A percentile compares a stretch with the other conserved stretches of the same genome.
These are phyloP conservation scores for Hebeloma cylindrosporum DNA, from an alignment of 768 basidiomycete species.

Conservation along the genomic window DNA sequence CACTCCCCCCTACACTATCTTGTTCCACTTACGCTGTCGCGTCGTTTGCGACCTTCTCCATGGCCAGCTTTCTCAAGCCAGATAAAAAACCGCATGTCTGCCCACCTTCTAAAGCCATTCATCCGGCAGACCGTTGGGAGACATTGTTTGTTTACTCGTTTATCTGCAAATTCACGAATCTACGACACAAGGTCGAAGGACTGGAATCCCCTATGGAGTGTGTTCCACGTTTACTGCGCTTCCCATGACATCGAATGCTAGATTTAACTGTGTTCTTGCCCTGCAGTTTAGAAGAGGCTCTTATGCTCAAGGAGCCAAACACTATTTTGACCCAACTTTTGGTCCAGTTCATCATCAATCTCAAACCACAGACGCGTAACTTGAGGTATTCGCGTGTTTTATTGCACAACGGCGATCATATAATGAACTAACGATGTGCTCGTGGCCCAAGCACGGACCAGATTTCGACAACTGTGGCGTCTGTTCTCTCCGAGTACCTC, in stretches of 20 bases:
- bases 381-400: slow-evolving; percentile 63
- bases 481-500: slow-evolving; percentile 69
- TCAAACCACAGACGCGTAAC: slow-evolving; percentile 88
- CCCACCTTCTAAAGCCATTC: slow-evolving; percentile 61
- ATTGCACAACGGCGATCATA: slow-evolving; percentile 22
- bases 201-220: slow-evolving; percentile 83
- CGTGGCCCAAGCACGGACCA: slow-evolving; percentile 65
- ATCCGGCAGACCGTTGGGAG: slow-evolving; percentile 86
- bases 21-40: slow-evolving; percentile 31
- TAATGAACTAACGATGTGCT: slow-evolving; percentile 30
- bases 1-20: slow-evolving; percentile 30
- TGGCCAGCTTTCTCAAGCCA: slow-evolving; percentile 30
- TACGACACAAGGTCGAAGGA: slow-evolving; percentile 75
- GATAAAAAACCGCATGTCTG: slow-evolving; percentile 49
- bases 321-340: slow-evolving; percentile 73
- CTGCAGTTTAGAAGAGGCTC: slow-evolving; percentile 74
- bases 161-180: slow-evolving; percentile 77
- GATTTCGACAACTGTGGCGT: slow-evolving; percentile 73
- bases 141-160: slow-evolving; percentile 83
- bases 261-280: slow-evolving; percentile 19
- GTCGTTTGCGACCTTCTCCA: slow-evolving; percentile 33
- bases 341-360: slow-evolving; percentile 74
- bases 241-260: slow-evolving; percentile 4
- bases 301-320: slow-evolving; percentile 71
- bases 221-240: slow-evolving; percentile 35